Conservation (phyloP, 2,329 filamentous ascomycete genomes). For the Colletotrichum echinochloae region DNA sequence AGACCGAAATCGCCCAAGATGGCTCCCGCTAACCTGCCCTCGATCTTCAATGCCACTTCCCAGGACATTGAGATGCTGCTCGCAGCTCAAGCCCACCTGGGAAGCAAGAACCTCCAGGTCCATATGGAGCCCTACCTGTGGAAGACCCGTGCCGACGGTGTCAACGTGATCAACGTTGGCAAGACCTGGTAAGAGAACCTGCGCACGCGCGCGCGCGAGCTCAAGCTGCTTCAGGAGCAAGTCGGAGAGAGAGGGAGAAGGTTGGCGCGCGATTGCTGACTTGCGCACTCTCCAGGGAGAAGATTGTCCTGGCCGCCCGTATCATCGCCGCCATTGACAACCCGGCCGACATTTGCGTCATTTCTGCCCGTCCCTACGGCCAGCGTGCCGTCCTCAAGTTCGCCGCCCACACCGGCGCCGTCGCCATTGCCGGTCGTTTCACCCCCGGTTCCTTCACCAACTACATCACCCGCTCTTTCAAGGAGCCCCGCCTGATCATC, state of each 20-base stretch:
- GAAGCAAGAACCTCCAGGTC: constrained; percentile 99
- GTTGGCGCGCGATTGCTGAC: constrained; percentile 22
- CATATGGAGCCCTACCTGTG: constrained; percentile 99
- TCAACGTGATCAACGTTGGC: constrained; percentile 99
- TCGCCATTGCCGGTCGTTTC: constrained; percentile 99
- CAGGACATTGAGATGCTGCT: constrained; percentile 99
- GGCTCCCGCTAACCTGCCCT: constrained; percentile 94
- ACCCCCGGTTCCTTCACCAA: constrained; percentile 99
- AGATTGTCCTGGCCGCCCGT: constrained; percentile 98
- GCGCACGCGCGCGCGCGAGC: constrained; percentile 7
- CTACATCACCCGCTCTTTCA: constrained; percentile 99
- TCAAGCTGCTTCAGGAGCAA: background rate
- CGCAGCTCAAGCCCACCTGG: constrained; percentile 94
- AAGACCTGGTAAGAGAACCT: constrained; percentile 93
- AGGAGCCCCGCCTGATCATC: constrained; percentile 99
- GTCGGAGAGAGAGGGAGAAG: background rate
- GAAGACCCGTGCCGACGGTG: constrained; percentile 98
- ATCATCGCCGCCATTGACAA: constrained; percentile 99
- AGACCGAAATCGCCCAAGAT: constrained; percentile 69
- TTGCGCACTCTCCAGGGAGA: constrained; percentile 77
- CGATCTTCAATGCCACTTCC: constrained; percentile 95
- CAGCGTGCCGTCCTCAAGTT: constrained; percentile 99
- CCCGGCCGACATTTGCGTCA: constrained; percentile 98
- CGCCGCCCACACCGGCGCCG: constrained; percentile 96
- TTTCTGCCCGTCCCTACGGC: constrained; percentile 99